Percentiles rank a stretch among this genome's conserved stretches.
Conservation (phyloP, 371 early-diverging fungal genomes). For the Rhizopus delemar region DNA sequence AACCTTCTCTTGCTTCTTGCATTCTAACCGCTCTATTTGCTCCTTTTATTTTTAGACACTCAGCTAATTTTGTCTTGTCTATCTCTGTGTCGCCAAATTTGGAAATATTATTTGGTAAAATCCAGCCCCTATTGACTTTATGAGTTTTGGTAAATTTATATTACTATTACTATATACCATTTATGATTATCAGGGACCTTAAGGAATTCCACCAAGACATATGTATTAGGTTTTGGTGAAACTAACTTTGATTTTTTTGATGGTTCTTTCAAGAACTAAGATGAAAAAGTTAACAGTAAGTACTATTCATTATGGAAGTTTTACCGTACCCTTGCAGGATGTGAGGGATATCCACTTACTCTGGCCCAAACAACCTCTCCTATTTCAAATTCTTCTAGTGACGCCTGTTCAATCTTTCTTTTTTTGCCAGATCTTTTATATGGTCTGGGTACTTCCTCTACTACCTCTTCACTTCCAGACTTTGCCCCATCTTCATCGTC, state of each 20-base stretch:
- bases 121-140: constrained; percentile 43
- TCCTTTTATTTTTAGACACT: constrained; percentile 25
- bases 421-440: not conserved
- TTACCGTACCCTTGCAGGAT: constrained; percentile 45
- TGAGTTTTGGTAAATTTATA: not conserved
- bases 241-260: constrained; percentile 11
- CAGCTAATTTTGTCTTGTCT: constrained; percentile 35
- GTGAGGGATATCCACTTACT: constrained; percentile 47
- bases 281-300: not conserved
- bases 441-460: not conserved
- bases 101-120: constrained; percentile 26
- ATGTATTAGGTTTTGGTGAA: constrained; percentile 8
- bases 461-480: constrained; percentile 4
- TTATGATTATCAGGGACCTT: constrained; percentile 31
- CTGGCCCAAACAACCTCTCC: constrained; percentile 50
- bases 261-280: constrained; percentile 8
- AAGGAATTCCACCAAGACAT: constrained; percentile 23
- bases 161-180: constrained; percentile 27
- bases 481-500: constrained; percentile 11
- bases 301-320: not conserved
- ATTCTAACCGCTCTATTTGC: constrained; percentile 26
- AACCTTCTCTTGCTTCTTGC: constrained; percentile 44
- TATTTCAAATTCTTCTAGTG: constrained; percentile 10
- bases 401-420: constrained; percentile 1
- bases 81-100: constrained; percentile 35